phyloP scores from a whole-genome alignment of 1,139 yeast species.

The Zhuliangozyma parablackwelliae region DNA sequence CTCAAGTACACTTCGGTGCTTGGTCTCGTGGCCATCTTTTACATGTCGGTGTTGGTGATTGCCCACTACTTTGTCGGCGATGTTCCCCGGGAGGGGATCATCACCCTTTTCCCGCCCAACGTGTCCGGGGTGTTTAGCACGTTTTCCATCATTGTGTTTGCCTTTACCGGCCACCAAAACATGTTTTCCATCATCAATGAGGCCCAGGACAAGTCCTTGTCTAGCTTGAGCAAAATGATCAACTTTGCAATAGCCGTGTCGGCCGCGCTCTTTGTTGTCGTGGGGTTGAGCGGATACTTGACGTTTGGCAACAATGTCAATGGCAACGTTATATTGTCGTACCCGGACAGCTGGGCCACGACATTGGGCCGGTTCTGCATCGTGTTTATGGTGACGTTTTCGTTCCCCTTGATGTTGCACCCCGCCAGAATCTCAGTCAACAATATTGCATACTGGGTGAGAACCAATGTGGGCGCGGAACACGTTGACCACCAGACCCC shows the following conservation, averaged over 20 bases:
- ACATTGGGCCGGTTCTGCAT: conserved; percentile 70
- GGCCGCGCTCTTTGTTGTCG: conserved; percentile 30
- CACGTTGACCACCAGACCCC: neutral
- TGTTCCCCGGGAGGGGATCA: conserved; percentile 50
- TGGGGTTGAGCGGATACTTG: conserved; percentile 42
- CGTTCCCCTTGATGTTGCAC: conserved; percentile 89
- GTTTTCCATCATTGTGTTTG: conserved; percentile 45
- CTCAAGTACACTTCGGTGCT: conserved; percentile 41
- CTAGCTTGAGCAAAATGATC: conserved; percentile 50
- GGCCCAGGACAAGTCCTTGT: conserved; percentile 51
- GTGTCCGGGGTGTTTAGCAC: conserved; percentile 62
- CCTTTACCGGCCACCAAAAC: conserved; percentile 48
- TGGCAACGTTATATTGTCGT: conserved; percentile 79
- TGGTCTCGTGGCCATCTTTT: conserved; percentile 38
- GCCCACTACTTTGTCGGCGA: conserved; percentile 33
- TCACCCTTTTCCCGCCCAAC: conserved; percentile 55
- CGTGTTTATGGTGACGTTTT: conserved; percentile 76
- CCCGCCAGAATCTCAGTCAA: conserved; percentile 86
- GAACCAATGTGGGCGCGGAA: conserved; percentile 3
- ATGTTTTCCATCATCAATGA: conserved; percentile 49
- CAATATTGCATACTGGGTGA: conserved; percentile 60
- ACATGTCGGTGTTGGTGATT: conserved; percentile 36
- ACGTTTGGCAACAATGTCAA: conserved; percentile 41
- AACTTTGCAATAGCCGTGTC: conserved; percentile 46
- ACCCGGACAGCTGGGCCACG: conserved; percentile 46